Conservation (phyloP, 164 flowering plant species). For the Berberis vulgaris region DNA sequence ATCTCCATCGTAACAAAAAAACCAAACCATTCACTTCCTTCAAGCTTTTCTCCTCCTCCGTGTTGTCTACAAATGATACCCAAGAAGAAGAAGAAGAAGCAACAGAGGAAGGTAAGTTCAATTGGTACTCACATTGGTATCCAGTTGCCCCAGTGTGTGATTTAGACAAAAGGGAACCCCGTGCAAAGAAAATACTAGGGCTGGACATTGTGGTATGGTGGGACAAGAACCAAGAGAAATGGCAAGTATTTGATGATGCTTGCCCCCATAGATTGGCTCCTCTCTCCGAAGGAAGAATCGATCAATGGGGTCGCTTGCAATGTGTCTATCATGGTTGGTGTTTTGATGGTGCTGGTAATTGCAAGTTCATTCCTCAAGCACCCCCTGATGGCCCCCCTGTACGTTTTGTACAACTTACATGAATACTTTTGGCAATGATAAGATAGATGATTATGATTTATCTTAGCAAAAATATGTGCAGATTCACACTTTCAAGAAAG, state of each 20-base stretch:
- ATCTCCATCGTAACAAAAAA: conserved; percentile 6
- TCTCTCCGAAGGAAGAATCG: conserved; percentile 83
- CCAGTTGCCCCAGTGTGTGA: conserved; percentile 72
- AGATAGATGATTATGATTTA: neutral
- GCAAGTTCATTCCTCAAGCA: conserved; percentile 86
- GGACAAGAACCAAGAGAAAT: conserved; percentile 60
- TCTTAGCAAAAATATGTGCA: conserved; percentile 23
- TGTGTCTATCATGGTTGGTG: conserved; percentile 99
- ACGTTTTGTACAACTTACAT: neutral
- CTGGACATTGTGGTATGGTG: conserved; percentile 93
- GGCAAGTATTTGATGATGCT: conserved; percentile 81
- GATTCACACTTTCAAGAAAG: conserved; percentile 67
- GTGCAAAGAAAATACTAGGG: conserved; percentile 71
- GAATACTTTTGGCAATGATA: neutral
- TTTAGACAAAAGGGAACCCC: conserved; percentile 78
- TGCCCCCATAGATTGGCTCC: conserved; percentile 97
- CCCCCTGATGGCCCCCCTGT: conserved; percentile 87
- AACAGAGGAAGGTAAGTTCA: conserved; percentile 35
- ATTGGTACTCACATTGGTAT: conserved; percentile 84
- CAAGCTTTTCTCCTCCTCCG: conserved; percentile 13
- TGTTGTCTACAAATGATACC: conserved; percentile 26
- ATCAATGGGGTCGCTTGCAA: conserved; percentile 86
- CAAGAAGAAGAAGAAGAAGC: conserved; percentile 20
- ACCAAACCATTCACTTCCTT: conserved; percentile 12
- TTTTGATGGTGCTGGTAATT: conserved; percentile 76